Evolutionary conservation across 306 rosid species (phyloP).

Genomic region (Dryas drummondii): DNA sequence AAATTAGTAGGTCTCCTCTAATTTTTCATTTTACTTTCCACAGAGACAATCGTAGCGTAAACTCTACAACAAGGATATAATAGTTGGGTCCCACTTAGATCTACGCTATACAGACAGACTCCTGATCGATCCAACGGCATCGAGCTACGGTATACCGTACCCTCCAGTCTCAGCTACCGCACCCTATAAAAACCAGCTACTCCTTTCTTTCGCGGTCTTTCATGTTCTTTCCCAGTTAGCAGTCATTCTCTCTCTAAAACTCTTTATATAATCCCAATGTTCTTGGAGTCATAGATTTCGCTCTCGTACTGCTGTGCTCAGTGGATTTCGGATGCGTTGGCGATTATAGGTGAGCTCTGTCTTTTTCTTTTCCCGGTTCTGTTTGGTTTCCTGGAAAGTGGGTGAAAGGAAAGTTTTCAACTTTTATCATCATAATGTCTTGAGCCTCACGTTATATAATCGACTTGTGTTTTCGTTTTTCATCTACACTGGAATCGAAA

Average conservation of each 20-base stretch:
- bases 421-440: not conserved
- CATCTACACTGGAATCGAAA: not conserved
- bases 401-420: not conserved
- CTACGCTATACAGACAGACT: not conserved
- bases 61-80: conserved; percentile 10
- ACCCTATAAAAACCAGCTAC: not conserved
- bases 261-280: not conserved
- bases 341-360: conserved; percentile 14
- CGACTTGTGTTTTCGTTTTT: not conserved
- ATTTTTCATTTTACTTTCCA: too few relatives aligned
- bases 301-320: not conserved
- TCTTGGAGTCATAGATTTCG: not conserved
- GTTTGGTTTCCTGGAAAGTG: conserved; percentile 17
- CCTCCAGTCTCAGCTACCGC: not conserved
- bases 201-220: conserved; percentile 24
- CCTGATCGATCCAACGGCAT: not conserved
- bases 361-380: not conserved
- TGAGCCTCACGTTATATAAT: conserved; percentile 8
- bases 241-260: not conserved
- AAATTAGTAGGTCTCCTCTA: too few relatives aligned
- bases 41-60: conserved; percentile 6
- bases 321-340: not conserved
- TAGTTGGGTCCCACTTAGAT: too few relatives aligned
- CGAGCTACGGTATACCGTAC: not conserved
- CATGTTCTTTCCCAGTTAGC: not conserved